phyloP scores from a whole-genome alignment of 1,139 yeast genomes.

The Diutina mesorugosa region DNA sequence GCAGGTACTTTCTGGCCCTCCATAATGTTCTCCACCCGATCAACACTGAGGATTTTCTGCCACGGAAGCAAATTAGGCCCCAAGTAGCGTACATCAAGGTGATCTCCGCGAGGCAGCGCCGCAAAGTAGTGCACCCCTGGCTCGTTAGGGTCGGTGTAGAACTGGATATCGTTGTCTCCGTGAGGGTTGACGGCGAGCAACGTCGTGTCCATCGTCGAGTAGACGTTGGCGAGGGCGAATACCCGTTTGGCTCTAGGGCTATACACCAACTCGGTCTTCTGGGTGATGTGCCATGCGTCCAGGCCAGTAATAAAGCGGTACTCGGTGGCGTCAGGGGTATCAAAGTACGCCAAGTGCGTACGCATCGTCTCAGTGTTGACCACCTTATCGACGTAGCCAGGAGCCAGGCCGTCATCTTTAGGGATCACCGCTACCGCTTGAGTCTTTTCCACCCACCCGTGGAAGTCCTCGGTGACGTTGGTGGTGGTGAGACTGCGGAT shows the following conservation, averaged over 20 bases:
- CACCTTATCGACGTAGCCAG: constrained; percentile 63
- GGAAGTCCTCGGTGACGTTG: constrained; percentile 25
- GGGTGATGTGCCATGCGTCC: constrained; percentile 27
- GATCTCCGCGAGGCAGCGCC: not conserved
- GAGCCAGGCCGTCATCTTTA: constrained; percentile 15
- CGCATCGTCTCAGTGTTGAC: constrained; percentile 44
- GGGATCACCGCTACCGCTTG: constrained; percentile 19
- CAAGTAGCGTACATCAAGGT: constrained; percentile 34
- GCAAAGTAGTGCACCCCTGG: not conserved
- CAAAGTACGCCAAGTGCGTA: constrained; percentile 53
- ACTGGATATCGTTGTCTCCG: not conserved
- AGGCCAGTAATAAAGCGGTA: constrained; percentile 30
- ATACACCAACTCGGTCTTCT: constrained; percentile 12
- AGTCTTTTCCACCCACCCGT: constrained; percentile 45
- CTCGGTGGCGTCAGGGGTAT: constrained; percentile 26
- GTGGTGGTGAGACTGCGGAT: constrained; percentile 10
- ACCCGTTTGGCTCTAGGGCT: constrained; percentile 38
- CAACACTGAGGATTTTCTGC: constrained; percentile 34
- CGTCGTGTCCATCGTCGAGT: not conserved
- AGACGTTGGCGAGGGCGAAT: constrained; percentile 16
- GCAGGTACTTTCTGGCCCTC: not conserved
- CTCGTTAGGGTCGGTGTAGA: not conserved
- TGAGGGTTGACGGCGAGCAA: not conserved
- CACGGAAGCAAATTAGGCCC: constrained; percentile 56
- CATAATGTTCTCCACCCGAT: not conserved